phyloP scores from a whole-genome alignment of 2,329 filamentous ascomycete genomes.

The Pestalotiopsis sp. region DNA sequence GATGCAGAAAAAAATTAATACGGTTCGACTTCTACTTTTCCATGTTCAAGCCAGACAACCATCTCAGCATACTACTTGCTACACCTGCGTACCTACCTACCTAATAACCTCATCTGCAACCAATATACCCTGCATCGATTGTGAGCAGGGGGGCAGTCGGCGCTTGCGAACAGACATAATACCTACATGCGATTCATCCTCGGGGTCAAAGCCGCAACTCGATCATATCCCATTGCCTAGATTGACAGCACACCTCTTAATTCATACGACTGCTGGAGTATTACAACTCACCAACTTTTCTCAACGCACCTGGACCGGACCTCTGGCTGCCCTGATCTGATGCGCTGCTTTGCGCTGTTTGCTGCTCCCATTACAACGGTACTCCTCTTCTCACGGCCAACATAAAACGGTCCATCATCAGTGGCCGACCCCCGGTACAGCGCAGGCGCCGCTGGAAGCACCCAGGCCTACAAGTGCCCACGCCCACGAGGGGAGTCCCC shows the following conservation, averaged over 20 bases:
- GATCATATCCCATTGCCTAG: no score
- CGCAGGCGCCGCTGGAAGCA: not conserved
- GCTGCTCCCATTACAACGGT: not conserved
- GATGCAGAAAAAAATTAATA: not conserved
- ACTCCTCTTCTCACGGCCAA: not conserved
- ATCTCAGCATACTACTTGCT: not conserved
- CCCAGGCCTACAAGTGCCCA: not conserved
- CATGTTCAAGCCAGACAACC: not conserved
- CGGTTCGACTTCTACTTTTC: not conserved
- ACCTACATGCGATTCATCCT: not conserved
- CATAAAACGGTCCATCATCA: not conserved
- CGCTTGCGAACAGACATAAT: not conserved
- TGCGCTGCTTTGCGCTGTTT: not conserved
- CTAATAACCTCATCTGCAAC: not conserved
- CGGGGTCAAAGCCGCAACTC: no score
- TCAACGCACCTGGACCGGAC: not conserved
- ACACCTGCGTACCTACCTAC: not conserved
- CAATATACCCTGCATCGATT: not conserved
- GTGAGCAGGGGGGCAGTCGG: not conserved
- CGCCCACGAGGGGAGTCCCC: not conserved
- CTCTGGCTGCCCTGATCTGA: constrained; percentile 3
- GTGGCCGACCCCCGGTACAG: not conserved
- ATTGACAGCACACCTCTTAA: not conserved
- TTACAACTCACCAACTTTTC: not conserved
- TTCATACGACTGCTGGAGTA: not conserved